phyloP scores from a whole-genome alignment of 208 protist species.

The Crithidia fasciculata region DNA sequence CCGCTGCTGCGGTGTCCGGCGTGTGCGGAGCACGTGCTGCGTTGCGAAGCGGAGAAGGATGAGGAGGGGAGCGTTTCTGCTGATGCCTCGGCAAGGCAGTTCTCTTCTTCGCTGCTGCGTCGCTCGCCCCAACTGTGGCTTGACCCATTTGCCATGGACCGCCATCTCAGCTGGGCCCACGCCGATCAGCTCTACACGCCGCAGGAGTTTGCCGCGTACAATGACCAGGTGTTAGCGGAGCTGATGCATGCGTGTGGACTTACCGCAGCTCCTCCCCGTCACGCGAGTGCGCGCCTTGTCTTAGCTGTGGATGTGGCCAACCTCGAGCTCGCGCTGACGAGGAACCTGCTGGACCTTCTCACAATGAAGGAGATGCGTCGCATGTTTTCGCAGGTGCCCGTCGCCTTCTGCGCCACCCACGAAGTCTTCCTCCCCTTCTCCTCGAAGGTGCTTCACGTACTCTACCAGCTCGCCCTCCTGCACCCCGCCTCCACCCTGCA shows the following conservation, averaged over 20 bases:
- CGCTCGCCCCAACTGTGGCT: slow-evolving; percentile 19
- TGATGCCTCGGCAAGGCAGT: background rate
- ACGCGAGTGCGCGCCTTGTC: slow-evolving; percentile 27
- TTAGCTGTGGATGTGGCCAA: slow-evolving; percentile 81
- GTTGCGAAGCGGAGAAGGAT: background rate
- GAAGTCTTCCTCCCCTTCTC: slow-evolving; percentile 82
- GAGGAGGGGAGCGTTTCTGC: background rate
- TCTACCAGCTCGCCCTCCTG: slow-evolving; percentile 69
- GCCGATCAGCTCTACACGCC: slow-evolving; percentile 48
- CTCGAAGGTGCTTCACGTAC: slow-evolving; percentile 52
- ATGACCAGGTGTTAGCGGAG: slow-evolving; percentile 43
- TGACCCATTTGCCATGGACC: slow-evolving; percentile 48
- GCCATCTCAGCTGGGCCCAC: slow-evolving; percentile 74
- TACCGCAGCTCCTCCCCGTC: background rate
- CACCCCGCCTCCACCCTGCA: slow-evolving; percentile 72
- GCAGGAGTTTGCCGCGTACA: slow-evolving; percentile 53
- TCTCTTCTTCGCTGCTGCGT: background rate
- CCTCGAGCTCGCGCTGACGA: slow-evolving; percentile 49
- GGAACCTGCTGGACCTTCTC: slow-evolving; percentile 50
- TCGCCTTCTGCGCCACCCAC: slow-evolving; percentile 66
- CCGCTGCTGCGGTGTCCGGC: slow-evolving; percentile 48
- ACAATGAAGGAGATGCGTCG: slow-evolving; percentile 34
- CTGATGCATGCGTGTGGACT: slow-evolving; percentile 31
- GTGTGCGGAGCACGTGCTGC: slow-evolving; percentile 18
- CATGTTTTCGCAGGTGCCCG: slow-evolving; percentile 46